Evolutionary conservation across 352 stramenopile species (phyloP), one percentile per base, ranked within the genome.

Genomic region (Phytophthora kernoviae): DNA sequence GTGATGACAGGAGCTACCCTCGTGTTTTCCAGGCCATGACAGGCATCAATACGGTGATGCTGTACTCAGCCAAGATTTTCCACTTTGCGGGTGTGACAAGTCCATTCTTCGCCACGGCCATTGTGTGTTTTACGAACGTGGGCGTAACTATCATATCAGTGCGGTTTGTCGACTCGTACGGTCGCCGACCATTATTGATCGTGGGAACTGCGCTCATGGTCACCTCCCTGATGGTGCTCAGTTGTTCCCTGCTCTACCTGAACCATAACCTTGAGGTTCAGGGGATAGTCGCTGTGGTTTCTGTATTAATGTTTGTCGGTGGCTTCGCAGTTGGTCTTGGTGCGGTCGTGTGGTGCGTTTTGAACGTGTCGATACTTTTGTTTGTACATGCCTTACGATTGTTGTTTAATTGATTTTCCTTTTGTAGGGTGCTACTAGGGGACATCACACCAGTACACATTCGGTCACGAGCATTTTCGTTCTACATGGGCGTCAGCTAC

Each of bases 21-120:
- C 30, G 79, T 93, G 4, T 90, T 93, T 92, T 93, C 62, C 82
- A 90, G 55, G 87, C 87, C 9, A 93, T 96, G 76, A 95, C 90
- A 24, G 90, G 90, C 0, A 96, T 97, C 68, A 97, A 97, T 70
- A 96, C 86, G 7, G 90, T 97, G 26, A 94, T 97, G 74, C 66
- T 97, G 26, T 97, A 97, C 60, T 97, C 88, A 4, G 84, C 87
- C 46, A 94, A 93, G 62, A 96, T 97, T 60, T 96, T 97, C 58
- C 77, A 92, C 44, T 87, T 97, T 56, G 90, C 90, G 10, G 89
- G 89, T 50, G 84, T 97, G 40, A 86, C 85, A 17, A 89, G 93
- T 42, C 87, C 90, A 33, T 90, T 95, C 48, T 72, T 95, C 21
- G 87, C 84, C 12, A 97, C 88, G 0, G 75, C 81, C 5, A 69